A percentile compares a stretch with the other conserved stretches of the same genome.
These are phyloP conservation scores for Physcomitrellopsis africana DNA, from an alignment of 225 moss, liverwort and hornwort species.

Conservation along the genomic window DNA sequence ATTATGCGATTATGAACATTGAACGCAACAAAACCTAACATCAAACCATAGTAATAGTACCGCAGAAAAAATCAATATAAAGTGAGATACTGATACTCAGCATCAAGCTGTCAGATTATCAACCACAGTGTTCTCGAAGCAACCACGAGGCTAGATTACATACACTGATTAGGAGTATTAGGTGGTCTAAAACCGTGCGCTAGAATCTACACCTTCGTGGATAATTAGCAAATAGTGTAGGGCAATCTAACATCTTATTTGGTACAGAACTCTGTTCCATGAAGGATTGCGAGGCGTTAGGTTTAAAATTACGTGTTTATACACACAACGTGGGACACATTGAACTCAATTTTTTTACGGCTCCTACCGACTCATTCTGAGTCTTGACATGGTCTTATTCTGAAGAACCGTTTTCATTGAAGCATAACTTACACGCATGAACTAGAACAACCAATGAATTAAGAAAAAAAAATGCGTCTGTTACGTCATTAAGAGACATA, in stretches of 20 bases:
- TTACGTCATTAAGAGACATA: constrained; percentile 3
- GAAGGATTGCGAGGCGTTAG: background rate
- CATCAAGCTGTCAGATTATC: no score
- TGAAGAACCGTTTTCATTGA: background rate
- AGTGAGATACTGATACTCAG: no score
- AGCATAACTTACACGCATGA: background rate
- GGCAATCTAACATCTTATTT: no score
- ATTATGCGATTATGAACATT: background rate
- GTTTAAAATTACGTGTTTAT: background rate
- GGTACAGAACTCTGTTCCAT: background rate
- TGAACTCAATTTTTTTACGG: background rate
- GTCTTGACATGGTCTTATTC: constrained; percentile 7
- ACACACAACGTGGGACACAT: background rate
- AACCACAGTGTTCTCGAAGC: no score
- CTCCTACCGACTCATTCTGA: constrained; percentile 2
- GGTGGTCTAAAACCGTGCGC: no score
- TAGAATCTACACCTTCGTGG: no score
- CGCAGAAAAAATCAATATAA: no score
- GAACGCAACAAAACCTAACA: no score
- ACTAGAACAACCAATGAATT: constrained; percentile 3
- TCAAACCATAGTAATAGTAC: no score
- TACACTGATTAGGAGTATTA: no score
- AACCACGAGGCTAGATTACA: no score
- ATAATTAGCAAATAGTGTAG: no score
- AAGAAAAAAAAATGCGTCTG: background rate